phyloP scores from a whole-genome alignment of 805 yeast genomes.

The Metschnikowia koreensis region DNA sequence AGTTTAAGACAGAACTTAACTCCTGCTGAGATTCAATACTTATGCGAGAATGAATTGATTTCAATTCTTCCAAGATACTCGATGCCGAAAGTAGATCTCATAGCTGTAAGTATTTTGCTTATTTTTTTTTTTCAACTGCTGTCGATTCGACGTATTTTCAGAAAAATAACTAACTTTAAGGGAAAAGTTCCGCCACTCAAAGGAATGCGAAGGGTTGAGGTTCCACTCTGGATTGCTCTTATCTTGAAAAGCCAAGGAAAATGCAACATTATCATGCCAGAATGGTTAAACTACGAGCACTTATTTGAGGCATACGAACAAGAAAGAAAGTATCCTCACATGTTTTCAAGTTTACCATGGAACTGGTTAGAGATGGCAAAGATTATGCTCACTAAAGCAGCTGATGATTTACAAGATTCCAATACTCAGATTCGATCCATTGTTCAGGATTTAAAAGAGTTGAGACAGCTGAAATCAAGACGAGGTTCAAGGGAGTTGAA shows the following conservation, averaged over 20 bases:
- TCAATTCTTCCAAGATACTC: constrained; percentile 77
- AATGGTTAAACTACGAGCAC: constrained; percentile 65
- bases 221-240: constrained; percentile 88
- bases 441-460: constrained; percentile 81
- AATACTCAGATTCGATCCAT: constrained; percentile 66
- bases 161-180: constrained; percentile 23
- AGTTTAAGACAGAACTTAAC: constrained; percentile 44
- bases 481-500: constrained; percentile 77
- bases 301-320: constrained; percentile 60
- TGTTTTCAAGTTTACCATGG: constrained; percentile 76
- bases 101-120: constrained; percentile 48
- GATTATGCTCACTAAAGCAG: constrained; percentile 62
- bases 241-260: constrained; percentile 79
- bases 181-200: constrained; percentile 55
- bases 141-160: neutral
- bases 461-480: constrained; percentile 75
- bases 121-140: neutral
- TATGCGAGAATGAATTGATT: constrained; percentile 77
- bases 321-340: constrained; percentile 55
- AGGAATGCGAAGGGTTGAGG: constrained; percentile 64
- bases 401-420: constrained; percentile 77
- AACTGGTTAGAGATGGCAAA: constrained; percentile 85
- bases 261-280: constrained; percentile 82
- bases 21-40: constrained; percentile 76
- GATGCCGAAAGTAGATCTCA: constrained; percentile 60